Evolutionary conservation across 345 rosid species (phyloP), one percentile per base, ranked within the genome.

Genomic region (Citrus glauca): DNA sequence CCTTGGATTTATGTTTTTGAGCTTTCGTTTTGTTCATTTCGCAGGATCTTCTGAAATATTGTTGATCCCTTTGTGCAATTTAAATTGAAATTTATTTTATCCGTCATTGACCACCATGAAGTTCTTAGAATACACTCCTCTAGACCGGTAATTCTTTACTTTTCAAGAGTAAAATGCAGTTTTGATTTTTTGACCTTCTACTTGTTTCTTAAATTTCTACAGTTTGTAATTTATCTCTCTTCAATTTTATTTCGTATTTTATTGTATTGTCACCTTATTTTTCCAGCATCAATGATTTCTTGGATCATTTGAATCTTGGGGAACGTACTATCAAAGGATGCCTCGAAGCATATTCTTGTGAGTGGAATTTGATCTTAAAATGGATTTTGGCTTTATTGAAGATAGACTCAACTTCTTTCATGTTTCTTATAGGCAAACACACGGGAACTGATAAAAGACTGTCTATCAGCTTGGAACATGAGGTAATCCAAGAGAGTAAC

Each of bases 281-380:
- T 72, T 79, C 11, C 90, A 94, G 98, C 2, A 81, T 94, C 82
- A 91, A 90, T 89, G 87, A 84, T 53, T 94, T 92, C 77, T 76
- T 91, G 82, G 89, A 84, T 67, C 78, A 85, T 84, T 81, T 94
- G 70, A 94, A 91, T 84, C 87, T 92, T 22, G 97, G 97, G 5
- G 98, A 92, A 81, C 87, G 93, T 24, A 88, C 91, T 40, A 86
- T 94, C 85, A 89, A 90, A 86, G 92, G 97, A 75, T 90, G 86
- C 71, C 87, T 94, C 16, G 98, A 94, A 86, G 94, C 94, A 32
- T 91, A 94, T 78, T 92, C 98, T 37, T 94, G 98, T 94, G 89
- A 79, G 97, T 63, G 76, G 30, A 7, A 48, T 32, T 19, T 50
- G 59, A 14, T 72, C 9, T 53, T 27, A 63, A 50, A 35, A n/a